Percentiles rank a stretch among this genome's conserved stretches.
phyloP scores from a whole-genome alignment of 805 yeast species.

The Kodamaea jinghongensis region DNA sequence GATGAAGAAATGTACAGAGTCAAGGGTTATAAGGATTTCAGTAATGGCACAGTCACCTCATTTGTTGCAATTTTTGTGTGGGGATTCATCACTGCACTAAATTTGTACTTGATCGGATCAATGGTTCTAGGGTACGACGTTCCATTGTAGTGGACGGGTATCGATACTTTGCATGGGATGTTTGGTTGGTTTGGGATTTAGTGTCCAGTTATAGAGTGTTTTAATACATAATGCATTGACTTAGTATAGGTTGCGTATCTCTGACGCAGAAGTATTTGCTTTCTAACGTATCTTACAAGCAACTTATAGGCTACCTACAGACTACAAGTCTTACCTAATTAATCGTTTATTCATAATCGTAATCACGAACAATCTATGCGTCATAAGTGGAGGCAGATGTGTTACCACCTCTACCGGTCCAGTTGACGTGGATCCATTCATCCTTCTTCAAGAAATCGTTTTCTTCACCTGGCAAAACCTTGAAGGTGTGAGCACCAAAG shows the following conservation, averaged over 20 bases:
- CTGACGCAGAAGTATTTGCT: no score
- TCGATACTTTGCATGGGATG: background rate
- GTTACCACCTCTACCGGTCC: slow-evolving; percentile 99
- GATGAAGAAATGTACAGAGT: slow-evolving; percentile 14
- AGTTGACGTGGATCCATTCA: slow-evolving; percentile 90
- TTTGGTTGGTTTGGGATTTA: background rate
- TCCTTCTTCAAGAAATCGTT: slow-evolving; percentile 73
- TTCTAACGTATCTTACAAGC: no score
- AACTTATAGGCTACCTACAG: no score
- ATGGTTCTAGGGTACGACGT: slow-evolving; percentile 51
- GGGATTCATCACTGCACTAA: slow-evolving; percentile 68
- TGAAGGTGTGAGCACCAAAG: slow-evolving; percentile 99
- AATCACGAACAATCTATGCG: slow-evolving; percentile 47
- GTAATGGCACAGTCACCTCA: slow-evolving; percentile 59
- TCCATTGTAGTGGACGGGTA: slow-evolving; percentile 32
- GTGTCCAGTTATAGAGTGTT: background rate
- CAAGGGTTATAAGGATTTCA: slow-evolving; percentile 57
- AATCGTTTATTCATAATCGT: background rate
- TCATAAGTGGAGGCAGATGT: slow-evolving; percentile 92
- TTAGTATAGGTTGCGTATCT: no score
- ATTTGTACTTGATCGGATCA: slow-evolving; percentile 61
- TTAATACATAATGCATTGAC: no score
- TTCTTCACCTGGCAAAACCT: slow-evolving; percentile 84
- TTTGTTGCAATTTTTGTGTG: slow-evolving; percentile 59
- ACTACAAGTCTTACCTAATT: no score